Evolutionary conservation across 441 rosid genomes (phyloP), one percentile per base, ranked within the genome.

Genomic region (Mallotus japonicus): DNA sequence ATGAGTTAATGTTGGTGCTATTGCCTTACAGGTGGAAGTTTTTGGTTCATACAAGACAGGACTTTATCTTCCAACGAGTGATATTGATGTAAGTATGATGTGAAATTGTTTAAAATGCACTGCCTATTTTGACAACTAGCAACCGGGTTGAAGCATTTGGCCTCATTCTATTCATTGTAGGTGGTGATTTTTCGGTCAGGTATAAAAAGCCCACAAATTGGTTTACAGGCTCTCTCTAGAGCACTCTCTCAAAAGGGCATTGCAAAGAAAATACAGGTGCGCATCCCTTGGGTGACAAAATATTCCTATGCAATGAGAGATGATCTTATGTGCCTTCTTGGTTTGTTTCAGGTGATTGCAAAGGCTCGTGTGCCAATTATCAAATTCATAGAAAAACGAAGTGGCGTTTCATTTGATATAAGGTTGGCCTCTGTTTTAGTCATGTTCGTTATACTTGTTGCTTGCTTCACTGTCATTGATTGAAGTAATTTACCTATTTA

Each of bases 301-400:
- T 74, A n/a, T 44, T 75, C 46, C 22, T 19, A 5, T 62, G 58
- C 12, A 40, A 62, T 24, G 6, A 74, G 60, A 68, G 32, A 22
- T 34, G 24, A 10, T 71, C 65, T 67, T 65, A 69, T 37, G 11
- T 6, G 34, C 70, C 72, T 2, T 49, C 47, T 28, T 22, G 55
- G 72, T 69, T 28, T 72, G 55, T 78, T 62, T 74, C 78, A 92
- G 97, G 97, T 95, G 70, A 92, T 95, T 79, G 97, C 87, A 37
- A 89, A 86, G 78, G 99, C 99, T 34, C 95, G 99, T 47, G 95
- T 94, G 62, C 99, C 99, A 17, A 92, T 94, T 76, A 76, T 94
- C 74, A 94, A 94, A 80, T 94, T 94, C 73, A 83, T 92, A 20
- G 97, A 94, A 80, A 94, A 86, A 86, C 85, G 75, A 81, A 94